Conservation (phyloP, 306 rosid species). For the Macrotyloma uniflorum region DNA sequence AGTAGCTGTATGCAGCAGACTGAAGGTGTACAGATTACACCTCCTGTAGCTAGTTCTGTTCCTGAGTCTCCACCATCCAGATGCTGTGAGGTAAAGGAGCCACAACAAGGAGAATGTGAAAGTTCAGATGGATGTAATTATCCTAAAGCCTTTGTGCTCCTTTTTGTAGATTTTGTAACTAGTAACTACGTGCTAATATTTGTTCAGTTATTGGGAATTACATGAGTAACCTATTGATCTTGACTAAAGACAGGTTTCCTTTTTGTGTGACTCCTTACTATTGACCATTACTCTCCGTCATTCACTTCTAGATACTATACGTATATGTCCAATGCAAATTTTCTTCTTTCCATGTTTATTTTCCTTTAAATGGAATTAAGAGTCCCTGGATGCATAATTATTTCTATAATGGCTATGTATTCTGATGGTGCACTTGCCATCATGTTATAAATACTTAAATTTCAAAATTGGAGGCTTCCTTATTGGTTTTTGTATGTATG, state of each 20-base stretch:
- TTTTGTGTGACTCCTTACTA: background rate
- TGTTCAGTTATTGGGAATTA: conserved; percentile 5
- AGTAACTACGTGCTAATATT: background rate
- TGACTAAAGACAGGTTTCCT: background rate
- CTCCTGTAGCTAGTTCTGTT: conserved; percentile 41
- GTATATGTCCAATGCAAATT: background rate
- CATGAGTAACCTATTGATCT: conserved; percentile 18
- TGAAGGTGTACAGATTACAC: conserved; percentile 45
- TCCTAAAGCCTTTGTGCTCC: conserved; percentile 35
- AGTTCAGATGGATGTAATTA: conserved; percentile 62
- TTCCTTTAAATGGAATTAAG: background rate
- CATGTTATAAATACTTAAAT: background rate
- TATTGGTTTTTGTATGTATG: background rate
- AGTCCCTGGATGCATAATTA: background rate
- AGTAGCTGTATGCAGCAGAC: conserved; percentile 46
- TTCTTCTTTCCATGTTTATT: background rate
- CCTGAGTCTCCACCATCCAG: conserved; percentile 45
- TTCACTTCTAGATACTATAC: background rate
- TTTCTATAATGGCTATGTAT: background rate
- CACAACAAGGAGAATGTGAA: conserved; percentile 54
- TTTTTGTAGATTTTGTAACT: conserved; percentile 1
- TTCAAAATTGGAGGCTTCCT: background rate
- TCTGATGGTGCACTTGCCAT: background rate
- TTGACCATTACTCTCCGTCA: background rate
- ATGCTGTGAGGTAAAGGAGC: conserved; percentile 55